Percentiles rank a stretch among this genome's conserved stretches.
These are phyloP conservation scores for Cyclotella kingstonii DNA, from an alignment of 108 stramenopile genomes.

Conservation along the genomic window DNA sequence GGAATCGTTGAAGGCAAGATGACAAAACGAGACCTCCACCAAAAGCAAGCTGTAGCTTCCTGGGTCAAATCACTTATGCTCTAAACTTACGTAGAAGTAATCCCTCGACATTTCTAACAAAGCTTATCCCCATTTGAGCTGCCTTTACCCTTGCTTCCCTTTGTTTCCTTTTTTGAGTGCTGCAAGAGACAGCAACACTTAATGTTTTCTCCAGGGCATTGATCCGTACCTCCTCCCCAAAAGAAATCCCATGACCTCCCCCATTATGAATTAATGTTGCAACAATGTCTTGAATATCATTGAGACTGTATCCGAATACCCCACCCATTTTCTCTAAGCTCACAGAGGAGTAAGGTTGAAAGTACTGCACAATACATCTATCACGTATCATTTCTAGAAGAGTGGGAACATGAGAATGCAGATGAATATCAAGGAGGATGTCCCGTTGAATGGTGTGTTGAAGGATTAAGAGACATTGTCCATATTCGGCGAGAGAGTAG, in stretches of 20 bases:
- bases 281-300: slow-evolving; percentile 41
- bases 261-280: slow-evolving; percentile 25
- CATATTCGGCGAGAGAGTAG: slow-evolving; percentile 48
- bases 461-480: slow-evolving; percentile 20
- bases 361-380: slow-evolving; percentile 67
- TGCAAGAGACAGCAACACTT: slow-evolving; percentile 19
- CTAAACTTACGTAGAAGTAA: slow-evolving; percentile 40
- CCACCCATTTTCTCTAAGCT: slow-evolving; percentile 56
- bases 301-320: slow-evolving; percentile 36
- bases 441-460: slow-evolving; percentile 18
- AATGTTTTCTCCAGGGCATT: slow-evolving; percentile 38
- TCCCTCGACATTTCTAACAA: slow-evolving; percentile 38
- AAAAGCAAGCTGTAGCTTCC: background rate
- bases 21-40: background rate
- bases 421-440: slow-evolving; percentile 48
- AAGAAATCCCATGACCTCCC: slow-evolving; percentile 9
- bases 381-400: slow-evolving; percentile 57
- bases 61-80: background rate
- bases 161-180: slow-evolving; percentile 15
- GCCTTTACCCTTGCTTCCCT: slow-evolving; percentile 34
- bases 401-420: slow-evolving; percentile 38
- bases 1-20: background rate
- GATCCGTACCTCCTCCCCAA: slow-evolving; percentile 38
- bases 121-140: slow-evolving; percentile 38
- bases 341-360: slow-evolving; percentile 61